Conservation (phyloP, 495 filamentous ascomycete genomes). For the Xylaria nigripes region DNA sequence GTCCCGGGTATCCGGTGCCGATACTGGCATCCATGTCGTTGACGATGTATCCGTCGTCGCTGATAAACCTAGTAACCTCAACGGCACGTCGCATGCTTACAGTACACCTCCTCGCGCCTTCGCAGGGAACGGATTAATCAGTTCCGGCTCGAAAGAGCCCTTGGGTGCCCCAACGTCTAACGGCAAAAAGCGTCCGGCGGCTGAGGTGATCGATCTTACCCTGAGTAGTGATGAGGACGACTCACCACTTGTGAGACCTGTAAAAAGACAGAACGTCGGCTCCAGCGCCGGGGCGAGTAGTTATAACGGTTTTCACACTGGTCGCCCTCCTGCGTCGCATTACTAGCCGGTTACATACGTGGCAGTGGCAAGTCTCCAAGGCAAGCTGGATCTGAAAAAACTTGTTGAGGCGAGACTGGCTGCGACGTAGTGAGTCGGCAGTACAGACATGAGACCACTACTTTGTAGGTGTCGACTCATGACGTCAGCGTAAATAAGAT, state of each 20-base stretch:
- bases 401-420: not conserved
- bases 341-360: not conserved
- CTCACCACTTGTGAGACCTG: not conserved
- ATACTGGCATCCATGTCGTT: slow-evolving; percentile 46
- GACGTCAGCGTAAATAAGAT: not conserved
- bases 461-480: not conserved
- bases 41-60: slow-evolving; percentile 57
- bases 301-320: not conserved
- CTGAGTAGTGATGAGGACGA: slow-evolving; percentile 21
- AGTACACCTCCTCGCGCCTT: not conserved
- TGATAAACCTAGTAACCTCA: slow-evolving; percentile 12
- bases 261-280: slow-evolving; percentile 4
- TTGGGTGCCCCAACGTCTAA: slow-evolving; percentile 6
- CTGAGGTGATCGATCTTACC: slow-evolving; percentile 16
- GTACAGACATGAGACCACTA: not conserved
- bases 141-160: slow-evolving; percentile 5
- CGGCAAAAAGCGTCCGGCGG: slow-evolving; percentile 4
- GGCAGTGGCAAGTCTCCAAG: not conserved
- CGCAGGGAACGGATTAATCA: not conserved
- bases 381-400: not conserved
- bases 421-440: not conserved
- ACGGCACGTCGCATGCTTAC: not conserved
- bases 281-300: not conserved
- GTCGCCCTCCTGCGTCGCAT: not conserved
- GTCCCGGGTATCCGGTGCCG: slow-evolving; percentile 25